Evolutionary conservation across 225 moss, liverwort and hornwort species (phyloP).

Genomic region (Anthoceros angustus): DNA sequence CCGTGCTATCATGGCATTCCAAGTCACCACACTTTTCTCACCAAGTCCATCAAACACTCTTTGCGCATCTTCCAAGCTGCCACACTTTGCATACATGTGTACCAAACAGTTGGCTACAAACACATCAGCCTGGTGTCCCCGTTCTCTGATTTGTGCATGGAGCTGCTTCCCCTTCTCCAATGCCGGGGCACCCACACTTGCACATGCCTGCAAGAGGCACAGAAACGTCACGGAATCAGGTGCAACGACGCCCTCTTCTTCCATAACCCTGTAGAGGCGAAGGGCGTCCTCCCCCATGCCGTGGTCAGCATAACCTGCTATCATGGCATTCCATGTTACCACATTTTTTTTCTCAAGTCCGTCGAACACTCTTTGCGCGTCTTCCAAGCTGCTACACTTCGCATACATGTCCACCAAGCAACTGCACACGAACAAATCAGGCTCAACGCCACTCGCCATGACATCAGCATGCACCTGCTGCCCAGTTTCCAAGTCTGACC

Average conservation of each 20-base stretch:
- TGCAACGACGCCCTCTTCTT: background rate
- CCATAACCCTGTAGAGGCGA: background rate
- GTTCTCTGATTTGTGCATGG: background rate
- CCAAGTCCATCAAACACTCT: background rate
- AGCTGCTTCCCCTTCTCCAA: background rate
- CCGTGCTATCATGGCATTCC: background rate
- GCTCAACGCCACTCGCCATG: background rate
- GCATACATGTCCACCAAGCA: background rate
- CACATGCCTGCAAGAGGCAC: background rate
- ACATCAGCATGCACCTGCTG: background rate
- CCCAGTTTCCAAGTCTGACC: background rate
- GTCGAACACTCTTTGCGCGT: background rate
- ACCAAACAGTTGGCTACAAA: background rate
- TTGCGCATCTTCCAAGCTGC: background rate
- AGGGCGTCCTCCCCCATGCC: background rate
- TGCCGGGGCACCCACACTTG: background rate
- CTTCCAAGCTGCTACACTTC: background rate
- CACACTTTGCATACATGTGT: background rate
- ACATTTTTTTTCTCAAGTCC: background rate
- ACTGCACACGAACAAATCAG: background rate
- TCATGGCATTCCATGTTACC: constrained; percentile 3
- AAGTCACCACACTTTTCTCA: background rate
- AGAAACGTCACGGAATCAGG: background rate
- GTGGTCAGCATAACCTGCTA: background rate
- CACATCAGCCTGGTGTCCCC: background rate